These are phyloP conservation scores for Hura crepitans DNA, from an alignment of 441 rosid species.

Conservation along the genomic window DNA sequence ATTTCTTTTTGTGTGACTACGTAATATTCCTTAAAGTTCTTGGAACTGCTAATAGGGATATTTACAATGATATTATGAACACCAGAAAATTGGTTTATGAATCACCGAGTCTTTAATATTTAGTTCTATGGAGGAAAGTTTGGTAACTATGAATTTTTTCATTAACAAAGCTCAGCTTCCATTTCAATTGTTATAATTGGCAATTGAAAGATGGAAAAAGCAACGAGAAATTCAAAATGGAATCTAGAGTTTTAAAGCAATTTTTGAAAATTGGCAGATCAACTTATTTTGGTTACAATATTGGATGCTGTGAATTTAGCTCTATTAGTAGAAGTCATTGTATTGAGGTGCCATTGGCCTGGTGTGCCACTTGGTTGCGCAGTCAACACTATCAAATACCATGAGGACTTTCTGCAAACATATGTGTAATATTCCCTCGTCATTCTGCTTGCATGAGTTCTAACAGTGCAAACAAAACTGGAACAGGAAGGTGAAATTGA, in stretches of 20 bases:
- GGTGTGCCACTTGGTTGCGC: not conserved
- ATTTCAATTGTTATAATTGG: not conserved
- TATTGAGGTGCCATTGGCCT: not conserved
- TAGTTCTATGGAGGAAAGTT: not conserved
- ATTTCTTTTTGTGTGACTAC: not conserved
- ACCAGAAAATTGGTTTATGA: not conserved
- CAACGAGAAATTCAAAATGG: not conserved
- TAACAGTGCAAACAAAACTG: conserved; percentile 20
- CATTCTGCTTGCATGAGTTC: conserved; percentile 7
- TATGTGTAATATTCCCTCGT: not conserved
- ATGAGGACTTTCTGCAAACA: not conserved
- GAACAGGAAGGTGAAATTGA: conserved; percentile 73
- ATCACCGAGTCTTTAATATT: not conserved
- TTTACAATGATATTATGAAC: not conserved
- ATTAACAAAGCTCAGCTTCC: not conserved
- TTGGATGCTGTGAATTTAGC: not conserved
- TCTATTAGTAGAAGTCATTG: not conserved
- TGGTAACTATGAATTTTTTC: not conserved
- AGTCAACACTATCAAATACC: not conserved
- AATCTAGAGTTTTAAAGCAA: not conserved
- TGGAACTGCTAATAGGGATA: not conserved
- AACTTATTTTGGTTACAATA: not conserved
- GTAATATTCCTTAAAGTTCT: not conserved
- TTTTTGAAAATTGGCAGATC: not conserved
- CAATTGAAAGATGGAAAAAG: not conserved